Evolutionary conservation across 1,284 basidiomycete species (phyloP), one percentile per base, ranked within the genome.

Genomic region (Cutaneotrichosporon cavernicola): DNA sequence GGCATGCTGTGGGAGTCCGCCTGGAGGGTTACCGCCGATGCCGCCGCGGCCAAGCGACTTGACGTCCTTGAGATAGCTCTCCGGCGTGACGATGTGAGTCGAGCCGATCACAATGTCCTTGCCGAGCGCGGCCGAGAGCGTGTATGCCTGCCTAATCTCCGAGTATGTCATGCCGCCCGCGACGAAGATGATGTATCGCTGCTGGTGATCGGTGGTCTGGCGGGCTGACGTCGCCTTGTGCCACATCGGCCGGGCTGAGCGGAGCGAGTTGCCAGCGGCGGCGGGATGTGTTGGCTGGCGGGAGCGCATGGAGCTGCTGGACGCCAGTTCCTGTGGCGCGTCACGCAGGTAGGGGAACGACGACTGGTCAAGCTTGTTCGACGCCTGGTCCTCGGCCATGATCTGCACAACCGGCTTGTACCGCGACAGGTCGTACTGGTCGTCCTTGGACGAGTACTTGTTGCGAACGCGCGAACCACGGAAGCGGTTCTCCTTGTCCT

Each of bases 111-210:
- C 90, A 63, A 98, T 86, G 72, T 99, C 96, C 79, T 90, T 93
- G 73, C 89, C 89, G 58, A 92, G 79, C 8, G 86, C 76, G 58
- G 84, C 84, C 5, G 91, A 90, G 9, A 96, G 82, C 59, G 89
- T 84, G 76, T 98, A 99, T 38, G 87, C 89, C 75, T 92, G 88
- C 63, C 96, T 84, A 79, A 97, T 89, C 81, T 99, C 97, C 0
- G 92, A 93, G 78, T 95, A 97, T 2, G 96, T 97, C 86, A 97
- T 90, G 1, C 97, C 97, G 36, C 97, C 97, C 13, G 92, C 92
- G 14, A 98, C 84, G 78, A 98, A 99, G 49, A 98, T 85, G 58
- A 99, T 83, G 26, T 97, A 77, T n/a, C 96, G 84, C 76, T 94
- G 90, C 64, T 88, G 86, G 16, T 73, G 71, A 59, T 81, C 77